These are phyloP conservation scores for Aureobasidium musti DNA, from an alignment of 2,329 filamentous ascomycete genomes.

Conservation along the genomic window DNA sequence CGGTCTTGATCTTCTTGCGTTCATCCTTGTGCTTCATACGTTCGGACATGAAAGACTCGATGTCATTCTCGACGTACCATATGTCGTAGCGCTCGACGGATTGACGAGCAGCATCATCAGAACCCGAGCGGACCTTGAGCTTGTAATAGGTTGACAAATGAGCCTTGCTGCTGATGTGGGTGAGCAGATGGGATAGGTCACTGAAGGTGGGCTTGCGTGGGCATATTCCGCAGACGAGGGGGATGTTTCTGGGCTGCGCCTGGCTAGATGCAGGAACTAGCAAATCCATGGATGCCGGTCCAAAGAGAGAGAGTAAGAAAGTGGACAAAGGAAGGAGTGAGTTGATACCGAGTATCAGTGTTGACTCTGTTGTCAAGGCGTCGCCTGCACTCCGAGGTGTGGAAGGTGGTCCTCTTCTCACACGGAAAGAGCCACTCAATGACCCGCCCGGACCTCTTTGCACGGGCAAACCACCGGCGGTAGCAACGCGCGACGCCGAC, in stretches of 20 bases:
- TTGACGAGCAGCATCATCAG: conserved; percentile 60
- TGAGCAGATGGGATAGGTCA: conserved; percentile 87
- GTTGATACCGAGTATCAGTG: not conserved
- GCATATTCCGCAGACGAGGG: conserved; percentile 80
- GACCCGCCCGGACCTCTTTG: not conserved
- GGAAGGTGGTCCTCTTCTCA: conserved; percentile 7
- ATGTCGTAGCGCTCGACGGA: conserved; percentile 68
- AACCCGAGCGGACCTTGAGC: conserved; percentile 70
- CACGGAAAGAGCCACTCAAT: conserved; percentile 15
- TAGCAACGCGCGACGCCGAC: not conserved
- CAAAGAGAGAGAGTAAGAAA: not conserved
- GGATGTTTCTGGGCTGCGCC: conserved; percentile 37
- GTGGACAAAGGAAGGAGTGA: conserved; percentile 21
- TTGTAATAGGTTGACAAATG: conserved; percentile 84
- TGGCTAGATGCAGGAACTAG: conserved; percentile 9
- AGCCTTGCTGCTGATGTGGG: conserved; percentile 89
- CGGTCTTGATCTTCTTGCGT: conserved; percentile 26
- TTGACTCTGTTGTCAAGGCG: conserved; percentile 2
- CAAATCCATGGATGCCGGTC: conserved; percentile 6
- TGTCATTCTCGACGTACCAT: conserved; percentile 74
- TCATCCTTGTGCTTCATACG: conserved; percentile 72
- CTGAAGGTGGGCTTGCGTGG: conserved; percentile 78
- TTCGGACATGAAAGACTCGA: conserved; percentile 73
- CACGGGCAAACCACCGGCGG: not conserved
- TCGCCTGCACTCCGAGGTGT: not conserved